Evolutionary conservation across 495 filamentous ascomycete species (phyloP).

Genomic region (Aspergillus homomorphus): DNA sequence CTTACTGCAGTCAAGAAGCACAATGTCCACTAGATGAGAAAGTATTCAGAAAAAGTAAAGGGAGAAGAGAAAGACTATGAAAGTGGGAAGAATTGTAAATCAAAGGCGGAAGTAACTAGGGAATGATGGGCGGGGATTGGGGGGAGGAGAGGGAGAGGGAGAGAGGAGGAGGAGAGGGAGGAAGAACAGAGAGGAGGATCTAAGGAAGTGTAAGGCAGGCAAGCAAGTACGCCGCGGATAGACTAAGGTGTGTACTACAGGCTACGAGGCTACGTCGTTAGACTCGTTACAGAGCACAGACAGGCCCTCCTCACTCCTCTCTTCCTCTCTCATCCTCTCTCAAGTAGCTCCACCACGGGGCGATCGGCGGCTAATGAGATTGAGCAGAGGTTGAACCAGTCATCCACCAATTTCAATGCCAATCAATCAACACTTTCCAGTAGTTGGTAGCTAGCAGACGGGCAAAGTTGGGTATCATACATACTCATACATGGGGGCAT

Average conservation of each 20-base stretch:
- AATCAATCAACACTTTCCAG: no score
- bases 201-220: conserved; percentile 9
- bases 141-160: conserved; percentile 13
- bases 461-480: not conserved
- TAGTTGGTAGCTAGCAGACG: no score
- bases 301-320: not conserved
- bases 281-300: not conserved
- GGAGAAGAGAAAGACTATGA: conserved; percentile 1
- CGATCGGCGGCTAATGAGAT: conserved; percentile 43
- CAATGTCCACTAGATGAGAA: not conserved
- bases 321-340: not conserved
- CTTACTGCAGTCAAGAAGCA: conserved; percentile 6
- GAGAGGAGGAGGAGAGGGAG: conserved; percentile 12
- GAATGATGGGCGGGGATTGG: not conserved
- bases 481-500: not conserved
- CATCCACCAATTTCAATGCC: conserved; percentile 8
- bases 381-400: conserved; percentile 20
- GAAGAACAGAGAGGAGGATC: conserved; percentile 26
- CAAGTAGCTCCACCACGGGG: conserved; percentile 35
- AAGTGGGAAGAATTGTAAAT: conserved; percentile 15
- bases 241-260: not conserved
- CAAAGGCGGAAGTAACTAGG: conserved; percentile 8
- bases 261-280: not conserved
- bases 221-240: not conserved
- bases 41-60: not conserved